Evolutionary conservation across 2,329 filamentous ascomycete species (phyloP).

Genomic region (Ceratocystis destructans): DNA sequence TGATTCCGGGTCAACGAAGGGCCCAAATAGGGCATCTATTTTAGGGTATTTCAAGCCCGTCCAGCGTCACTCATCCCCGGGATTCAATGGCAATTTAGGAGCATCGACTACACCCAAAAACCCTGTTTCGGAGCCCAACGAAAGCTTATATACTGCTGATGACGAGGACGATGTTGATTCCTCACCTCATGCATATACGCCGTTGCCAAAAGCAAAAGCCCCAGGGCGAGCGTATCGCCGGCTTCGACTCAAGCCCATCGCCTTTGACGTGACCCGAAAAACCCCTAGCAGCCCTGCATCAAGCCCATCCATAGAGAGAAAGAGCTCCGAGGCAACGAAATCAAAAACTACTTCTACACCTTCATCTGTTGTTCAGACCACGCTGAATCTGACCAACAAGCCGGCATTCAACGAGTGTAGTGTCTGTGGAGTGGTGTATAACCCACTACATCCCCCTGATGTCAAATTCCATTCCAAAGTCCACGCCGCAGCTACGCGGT

Average conservation of each 20-base stretch:
- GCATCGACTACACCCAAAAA: neutral
- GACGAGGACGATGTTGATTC: neutral
- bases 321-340: neutral
- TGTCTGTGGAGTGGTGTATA: slow-evolving; percentile 32
- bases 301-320: neutral
- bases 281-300: neutral
- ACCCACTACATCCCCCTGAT: slow-evolving; percentile 32
- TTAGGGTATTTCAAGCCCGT: slow-evolving; percentile 32
- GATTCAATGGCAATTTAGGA: neutral
- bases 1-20: neutral
- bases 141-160: neutral
- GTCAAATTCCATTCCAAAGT: slow-evolving; percentile 32
- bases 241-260: slow-evolving; percentile 2
- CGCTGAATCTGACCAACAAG: slow-evolving; percentile 32
- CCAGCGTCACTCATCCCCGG: slow-evolving; percentile 10
- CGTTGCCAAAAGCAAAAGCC: neutral
- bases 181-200: neutral
- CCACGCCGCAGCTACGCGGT: slow-evolving; percentile 27
- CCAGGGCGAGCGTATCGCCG: neutral
- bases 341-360: slow-evolving; percentile 1
- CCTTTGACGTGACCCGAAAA: neutral
- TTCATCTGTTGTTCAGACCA: slow-evolving; percentile 28
- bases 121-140: neutral
- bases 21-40: slow-evolving; percentile 27
- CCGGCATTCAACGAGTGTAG: slow-evolving; percentile 33